Evolutionary conservation across 495 filamentous ascomycete species (phyloP), one percentile per base, ranked within the genome.

Genomic region (Articulospora tetracladia): DNA sequence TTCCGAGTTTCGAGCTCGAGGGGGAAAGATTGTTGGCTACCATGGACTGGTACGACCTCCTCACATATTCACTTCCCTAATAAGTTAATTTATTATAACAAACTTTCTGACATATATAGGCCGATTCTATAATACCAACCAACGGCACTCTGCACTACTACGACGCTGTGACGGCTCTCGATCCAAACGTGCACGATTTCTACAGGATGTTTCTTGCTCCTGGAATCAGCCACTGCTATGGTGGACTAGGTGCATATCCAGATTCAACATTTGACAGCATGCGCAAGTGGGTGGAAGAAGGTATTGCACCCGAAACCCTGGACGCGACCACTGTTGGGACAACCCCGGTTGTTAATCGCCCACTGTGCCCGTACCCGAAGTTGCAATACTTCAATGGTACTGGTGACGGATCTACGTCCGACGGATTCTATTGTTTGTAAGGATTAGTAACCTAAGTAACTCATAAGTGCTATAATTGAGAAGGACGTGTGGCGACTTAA

Each of bases 1-100:
- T 10, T 74, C 74, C 1, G 58, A 68, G 0, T 80, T 78, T 69
- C 67, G 66, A 7, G 66, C 69, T 30, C 51, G 64, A 2, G 79
- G 78, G 15, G 77, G 78, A 34, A 83, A 81, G 67, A 70, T 83
- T 19, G 60, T 84, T 25, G 75, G 73, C 41, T 83, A 76, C 62
- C 80, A 82, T 61, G 79, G 79, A 20, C 59, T 72, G 11, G 71
- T 79, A 63, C 8, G 44, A n/a, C 6, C 22, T 48, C 44, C 22
- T 39, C 34, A 39, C 34, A 10, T 39, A 10, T n/a, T 39, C 34
- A 10, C 10, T 39, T n/a, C 34, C 34, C 34, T n/a, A 39, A n/a
- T 39, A 39, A 10, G 34, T n/a, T 10, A 10, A 39, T 39, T 39
- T 39, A 10, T 39, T 10, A 39, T 10, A 39, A 10, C n/a, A n/a